Base-by-base conservation (phyloP, 768 basidiomycete species). In the Russula sp. region DNA sequence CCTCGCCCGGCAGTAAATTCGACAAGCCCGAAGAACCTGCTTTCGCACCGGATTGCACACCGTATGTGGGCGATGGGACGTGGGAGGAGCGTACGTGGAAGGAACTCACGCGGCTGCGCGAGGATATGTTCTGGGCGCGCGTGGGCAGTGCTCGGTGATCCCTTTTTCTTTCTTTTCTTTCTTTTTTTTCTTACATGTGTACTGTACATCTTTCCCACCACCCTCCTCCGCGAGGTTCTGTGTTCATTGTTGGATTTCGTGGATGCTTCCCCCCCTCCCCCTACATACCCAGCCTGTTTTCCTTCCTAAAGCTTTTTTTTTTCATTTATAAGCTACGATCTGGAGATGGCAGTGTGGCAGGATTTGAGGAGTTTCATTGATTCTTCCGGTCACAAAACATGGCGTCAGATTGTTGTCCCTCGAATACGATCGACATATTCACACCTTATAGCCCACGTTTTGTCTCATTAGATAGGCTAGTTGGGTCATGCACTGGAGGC, bases 21-120 rank as follows among this genome's bases (percentile, higher is more conserved):
- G 49, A 41, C 34, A 43, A 53, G n/a, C 22, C n/a, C 35, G 68
- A 45, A 29, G 58, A 53, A 4, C 59, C 63, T 22, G 38, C 8
- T 18, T 39, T 59, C 9, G 73, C 73, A 18, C 69, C 64, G 3
- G 76, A 78, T 50, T 66, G 66, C 9, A 76, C 76, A 16, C 73
- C 75, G 34, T 89, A 81, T 61, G 77, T 89, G 32, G 81, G 84
- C 14, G 82, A 88, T 49, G 74, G 79, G 34, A 88, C 86, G 5
- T 93, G 92, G 91, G 91, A 93, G 72, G 91, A 93, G 70, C 79
- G 84, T 54, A 85, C 87, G 20, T 93, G 90, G 90, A 87, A 85
- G 68, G 88, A 91, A 73, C 70, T 94, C 20, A 78, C 83, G 18
- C 78, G 78, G 47, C 71, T 94, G 65, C 81, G 84, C 61, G 89